Evolutionary conservation across 768 basidiomycete genomes (phyloP).

Genomic region (Phanerodontia chrysosporium): DNA sequence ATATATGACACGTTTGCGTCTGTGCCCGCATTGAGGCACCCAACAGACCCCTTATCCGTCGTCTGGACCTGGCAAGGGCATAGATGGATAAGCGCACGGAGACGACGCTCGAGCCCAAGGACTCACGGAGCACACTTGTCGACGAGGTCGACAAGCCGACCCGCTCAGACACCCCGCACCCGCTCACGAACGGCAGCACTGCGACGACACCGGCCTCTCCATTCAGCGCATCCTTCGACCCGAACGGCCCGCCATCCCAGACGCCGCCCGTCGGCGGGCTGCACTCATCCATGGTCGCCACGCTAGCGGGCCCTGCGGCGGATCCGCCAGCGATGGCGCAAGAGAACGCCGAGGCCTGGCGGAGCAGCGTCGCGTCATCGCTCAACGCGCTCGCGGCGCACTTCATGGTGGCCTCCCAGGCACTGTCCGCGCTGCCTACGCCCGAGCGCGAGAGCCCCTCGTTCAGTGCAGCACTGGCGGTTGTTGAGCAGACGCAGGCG

Average conservation of each 20-base stretch:
- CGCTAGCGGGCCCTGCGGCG: neutral
- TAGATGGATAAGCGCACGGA: neutral
- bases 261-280: neutral
- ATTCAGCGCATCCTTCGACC: conserved; percentile 21
- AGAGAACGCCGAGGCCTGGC: conserved; percentile 20
- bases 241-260: conserved; percentile 13
- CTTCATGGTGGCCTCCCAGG: conserved; percentile 37
- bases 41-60: neutral
- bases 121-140: conserved; percentile 19
- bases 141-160: conserved; percentile 1
- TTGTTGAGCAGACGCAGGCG: conserved; percentile 31
- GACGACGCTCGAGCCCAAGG: conserved; percentile 25
- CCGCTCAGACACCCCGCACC: neutral
- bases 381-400: conserved; percentile 37
- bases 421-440: conserved; percentile 25
- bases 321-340: neutral
- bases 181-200: neutral
- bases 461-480: conserved; percentile 17
- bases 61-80: neutral
- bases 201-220: conserved; percentile 12
- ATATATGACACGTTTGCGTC: neutral
- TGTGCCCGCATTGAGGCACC: neutral
- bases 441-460: conserved; percentile 12
- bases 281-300: neutral
- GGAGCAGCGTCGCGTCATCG: conserved; percentile 32